Conservation (phyloP, 176 grass and related monocot species). For the Hordeum vulgare region DNA sequence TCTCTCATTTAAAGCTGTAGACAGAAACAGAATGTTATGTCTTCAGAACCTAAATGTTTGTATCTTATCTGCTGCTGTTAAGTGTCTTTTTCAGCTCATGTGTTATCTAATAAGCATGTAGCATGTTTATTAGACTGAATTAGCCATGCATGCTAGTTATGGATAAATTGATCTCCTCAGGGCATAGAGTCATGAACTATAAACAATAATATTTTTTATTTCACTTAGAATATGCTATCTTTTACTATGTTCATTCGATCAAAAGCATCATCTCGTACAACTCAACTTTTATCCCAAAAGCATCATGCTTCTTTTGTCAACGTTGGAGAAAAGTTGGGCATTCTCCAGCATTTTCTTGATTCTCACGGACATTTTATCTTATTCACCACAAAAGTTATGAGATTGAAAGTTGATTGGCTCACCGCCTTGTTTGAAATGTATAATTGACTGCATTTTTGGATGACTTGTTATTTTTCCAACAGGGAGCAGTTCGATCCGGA, state of each 20-base stretch:
- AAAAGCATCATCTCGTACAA: too few relatives aligned
- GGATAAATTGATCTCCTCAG: not conserved
- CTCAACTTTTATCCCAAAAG: constrained; percentile 1
- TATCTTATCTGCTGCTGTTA: not conserved
- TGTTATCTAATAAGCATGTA: not conserved
- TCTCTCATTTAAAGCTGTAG: not conserved
- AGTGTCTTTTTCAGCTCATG: not conserved
- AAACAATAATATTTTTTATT: not conserved
- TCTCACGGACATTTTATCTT: not conserved
- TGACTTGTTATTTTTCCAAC: constrained; percentile 10
- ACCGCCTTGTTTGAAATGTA: not conserved
- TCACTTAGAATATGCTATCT: not conserved
- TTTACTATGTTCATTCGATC: not conserved
- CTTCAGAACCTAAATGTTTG: not conserved
- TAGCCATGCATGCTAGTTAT: not conserved
- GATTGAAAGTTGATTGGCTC: not conserved
- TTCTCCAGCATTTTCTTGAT: not conserved
- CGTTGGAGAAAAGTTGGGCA: constrained; percentile 1
- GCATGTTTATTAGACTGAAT: not conserved
- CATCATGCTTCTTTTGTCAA: not conserved
- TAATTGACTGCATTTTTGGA: not conserved
- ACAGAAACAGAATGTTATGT: not conserved
- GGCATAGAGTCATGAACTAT: not conserved
- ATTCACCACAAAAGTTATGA: not conserved
- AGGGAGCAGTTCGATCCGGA: not conserved